These are phyloP conservation scores for Daldinia loculata DNA, from an alignment of 495 filamentous ascomycete species.

Conservation along the genomic window DNA sequence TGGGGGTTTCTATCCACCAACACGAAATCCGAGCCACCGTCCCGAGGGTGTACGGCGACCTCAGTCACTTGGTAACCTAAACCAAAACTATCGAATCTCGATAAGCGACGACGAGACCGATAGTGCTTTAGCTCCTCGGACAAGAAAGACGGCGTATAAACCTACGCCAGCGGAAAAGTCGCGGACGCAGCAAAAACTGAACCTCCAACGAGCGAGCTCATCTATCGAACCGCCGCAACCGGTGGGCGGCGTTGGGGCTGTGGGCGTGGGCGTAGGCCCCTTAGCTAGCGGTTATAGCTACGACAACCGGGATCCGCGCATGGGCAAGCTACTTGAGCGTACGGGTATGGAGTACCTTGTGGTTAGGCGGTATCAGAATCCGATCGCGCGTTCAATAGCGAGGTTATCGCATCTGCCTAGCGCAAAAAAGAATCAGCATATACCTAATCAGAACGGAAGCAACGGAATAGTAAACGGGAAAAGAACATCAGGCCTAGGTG, in stretches of 20 bases:
- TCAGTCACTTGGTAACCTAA: constrained; percentile 51
- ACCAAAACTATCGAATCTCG: constrained; percentile 35
- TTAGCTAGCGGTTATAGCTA: constrained; percentile 53
- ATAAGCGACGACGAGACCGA: constrained; percentile 52
- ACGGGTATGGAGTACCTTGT: constrained; percentile 72
- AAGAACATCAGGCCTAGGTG: constrained; percentile 35
- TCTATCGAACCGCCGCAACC: constrained; percentile 65
- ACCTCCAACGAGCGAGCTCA: constrained; percentile 73
- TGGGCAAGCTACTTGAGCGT: constrained; percentile 66
- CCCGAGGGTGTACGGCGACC: constrained; percentile 44
- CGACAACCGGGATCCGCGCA: constrained; percentile 60
- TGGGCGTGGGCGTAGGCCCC: constrained; percentile 46
- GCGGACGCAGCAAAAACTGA: constrained; percentile 75
- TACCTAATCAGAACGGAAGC: constrained; percentile 48
- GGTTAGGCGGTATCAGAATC: constrained; percentile 73
- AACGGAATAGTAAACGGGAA: constrained; percentile 40
- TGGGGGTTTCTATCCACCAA: constrained; percentile 43
- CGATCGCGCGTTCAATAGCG: constrained; percentile 64
- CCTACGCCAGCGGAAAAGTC: constrained; percentile 61
- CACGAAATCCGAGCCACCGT: constrained; percentile 23
- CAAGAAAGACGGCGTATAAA: constrained; percentile 40
- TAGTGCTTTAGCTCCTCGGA: constrained; percentile 49
- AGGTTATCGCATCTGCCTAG: constrained; percentile 62
- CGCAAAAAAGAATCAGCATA: constrained; percentile 55
- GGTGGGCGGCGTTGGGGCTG: constrained; percentile 47